A percentile compares a stretch with the other conserved stretches of the same genome.
Evolutionary conservation across 1,284 basidiomycete genomes (phyloP).

Genomic region (Anthracocystis panici-leucophaei): DNA sequence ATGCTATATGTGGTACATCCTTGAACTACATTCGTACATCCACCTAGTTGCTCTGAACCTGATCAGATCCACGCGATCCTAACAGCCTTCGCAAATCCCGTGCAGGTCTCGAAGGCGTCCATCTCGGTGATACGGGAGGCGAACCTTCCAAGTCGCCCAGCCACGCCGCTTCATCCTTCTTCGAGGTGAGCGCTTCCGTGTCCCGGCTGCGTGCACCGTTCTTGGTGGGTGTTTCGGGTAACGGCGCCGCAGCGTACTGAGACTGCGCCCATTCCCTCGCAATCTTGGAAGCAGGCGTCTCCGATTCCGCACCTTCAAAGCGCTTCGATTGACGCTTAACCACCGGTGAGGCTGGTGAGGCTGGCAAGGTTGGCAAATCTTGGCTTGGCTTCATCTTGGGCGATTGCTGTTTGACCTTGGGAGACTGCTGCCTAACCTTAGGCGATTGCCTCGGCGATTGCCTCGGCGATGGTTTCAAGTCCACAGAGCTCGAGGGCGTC

Average conservation of each 20-base stretch:
- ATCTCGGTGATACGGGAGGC: background rate
- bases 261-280: slow-evolving; percentile 46
- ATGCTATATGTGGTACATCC: slow-evolving; percentile 2
- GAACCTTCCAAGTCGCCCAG: slow-evolving; percentile 3
- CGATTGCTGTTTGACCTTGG: background rate
- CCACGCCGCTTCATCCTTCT: background rate
- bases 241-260: slow-evolving; percentile 22
- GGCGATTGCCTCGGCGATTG: background rate
- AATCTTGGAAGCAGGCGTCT: slow-evolving; percentile 38
- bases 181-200: background rate
- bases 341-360: slow-evolving; percentile 14
- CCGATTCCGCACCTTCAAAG: slow-evolving; percentile 6
- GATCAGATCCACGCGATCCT: slow-evolving; percentile 1
- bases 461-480: background rate
- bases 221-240: slow-evolving; percentile 18
- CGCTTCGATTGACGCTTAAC: slow-evolving; percentile 16
- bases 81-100: slow-evolving; percentile 9
- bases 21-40: background rate
- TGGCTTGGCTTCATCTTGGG: background rate
- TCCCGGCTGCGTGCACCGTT: background rate
- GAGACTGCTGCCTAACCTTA: background rate
- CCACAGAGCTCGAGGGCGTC: background rate
- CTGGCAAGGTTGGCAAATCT: background rate
- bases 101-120: slow-evolving; percentile 11
- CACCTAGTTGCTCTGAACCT: background rate